Percentiles rank a stretch among this genome's conserved stretches.
These are phyloP conservation scores for Fusarium sp. DNA, from an alignment of 2,329 filamentous ascomycete species.

Conservation along the genomic window DNA sequence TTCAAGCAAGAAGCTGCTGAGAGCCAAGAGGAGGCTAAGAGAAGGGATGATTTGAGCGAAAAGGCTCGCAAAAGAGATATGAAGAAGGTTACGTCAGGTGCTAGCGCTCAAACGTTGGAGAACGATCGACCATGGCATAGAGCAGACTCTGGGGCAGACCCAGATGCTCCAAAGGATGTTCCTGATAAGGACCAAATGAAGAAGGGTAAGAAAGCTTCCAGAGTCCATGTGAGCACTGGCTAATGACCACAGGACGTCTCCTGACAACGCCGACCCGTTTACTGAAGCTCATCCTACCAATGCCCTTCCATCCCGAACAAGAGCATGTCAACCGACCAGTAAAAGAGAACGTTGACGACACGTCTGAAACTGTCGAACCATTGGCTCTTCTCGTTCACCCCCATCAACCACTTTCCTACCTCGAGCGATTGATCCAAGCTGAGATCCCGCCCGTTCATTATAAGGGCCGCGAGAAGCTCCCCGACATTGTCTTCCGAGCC, in stretches of 20 bases:
- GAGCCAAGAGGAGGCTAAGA: background rate
- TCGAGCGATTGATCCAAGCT: constrained; percentile 88
- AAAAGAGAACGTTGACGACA: constrained; percentile 48
- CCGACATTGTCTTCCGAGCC: constrained; percentile 81
- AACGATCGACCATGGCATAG: constrained; percentile 47
- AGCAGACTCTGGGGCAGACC: constrained; percentile 26
- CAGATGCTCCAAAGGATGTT: constrained; percentile 19
- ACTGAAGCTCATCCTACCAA: constrained; percentile 82
- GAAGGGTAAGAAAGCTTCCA: constrained; percentile 33
- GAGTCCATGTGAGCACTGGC: background rate
- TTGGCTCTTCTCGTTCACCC: constrained; percentile 88
- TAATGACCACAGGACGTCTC: constrained; percentile 68
- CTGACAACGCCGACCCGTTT: constrained; percentile 83
- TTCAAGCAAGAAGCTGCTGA: constrained; percentile 20
- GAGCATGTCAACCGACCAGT: constrained; percentile 56
- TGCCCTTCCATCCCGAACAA: constrained; percentile 61
- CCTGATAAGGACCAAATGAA: constrained; percentile 32
- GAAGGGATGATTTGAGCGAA: constrained; percentile 32
- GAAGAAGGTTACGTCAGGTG: constrained; percentile 38
- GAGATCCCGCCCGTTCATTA: constrained; percentile 79
- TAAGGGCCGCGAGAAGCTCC: constrained; percentile 74
- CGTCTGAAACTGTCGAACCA: constrained; percentile 71
- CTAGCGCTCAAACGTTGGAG: constrained; percentile 41
- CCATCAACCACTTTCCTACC: constrained; percentile 89
- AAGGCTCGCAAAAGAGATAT: constrained; percentile 37